These are phyloP conservation scores for Trichosporon sp. DNA, from an alignment of 1,284 basidiomycete genomes.

Conservation along the genomic window DNA sequence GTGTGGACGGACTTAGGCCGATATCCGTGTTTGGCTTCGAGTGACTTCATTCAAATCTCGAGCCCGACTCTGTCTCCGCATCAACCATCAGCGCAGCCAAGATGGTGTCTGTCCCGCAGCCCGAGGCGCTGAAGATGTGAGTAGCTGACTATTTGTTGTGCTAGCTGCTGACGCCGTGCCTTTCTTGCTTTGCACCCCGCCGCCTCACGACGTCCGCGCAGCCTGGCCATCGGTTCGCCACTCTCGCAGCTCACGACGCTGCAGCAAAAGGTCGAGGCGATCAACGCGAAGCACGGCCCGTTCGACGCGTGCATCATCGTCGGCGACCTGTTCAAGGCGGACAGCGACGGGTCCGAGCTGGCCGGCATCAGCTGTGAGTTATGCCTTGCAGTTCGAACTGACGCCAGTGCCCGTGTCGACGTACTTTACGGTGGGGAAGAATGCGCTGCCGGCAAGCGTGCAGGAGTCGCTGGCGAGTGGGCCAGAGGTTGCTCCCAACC, in stretches of 20 bases:
- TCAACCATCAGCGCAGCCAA: neutral
- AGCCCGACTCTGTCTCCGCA: neutral
- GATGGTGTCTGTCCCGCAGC: conserved; percentile 11
- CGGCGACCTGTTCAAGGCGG: conserved; percentile 83
- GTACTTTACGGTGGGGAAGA: conserved; percentile 83
- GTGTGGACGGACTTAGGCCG: neutral
- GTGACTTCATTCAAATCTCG: neutral
- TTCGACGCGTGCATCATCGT: conserved; percentile 82
- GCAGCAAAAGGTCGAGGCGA: conserved; percentile 74
- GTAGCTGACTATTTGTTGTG: neutral
- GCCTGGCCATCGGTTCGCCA: conserved; percentile 81
- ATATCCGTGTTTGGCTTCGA: conserved; percentile 3
- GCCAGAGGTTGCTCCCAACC: conserved; percentile 72
- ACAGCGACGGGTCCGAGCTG: conserved; percentile 52
- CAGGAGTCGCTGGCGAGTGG: conserved; percentile 69
- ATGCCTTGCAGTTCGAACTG: conserved; percentile 12
- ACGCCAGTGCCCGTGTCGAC: conserved; percentile 73
- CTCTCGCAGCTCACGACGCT: conserved; percentile 69
- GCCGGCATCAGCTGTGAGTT: conserved; percentile 44
- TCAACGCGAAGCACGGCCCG: conserved; percentile 89
- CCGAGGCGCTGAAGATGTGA: conserved; percentile 15
- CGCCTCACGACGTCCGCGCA: conserved; percentile 36
- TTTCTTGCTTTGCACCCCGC: conserved; percentile 1
- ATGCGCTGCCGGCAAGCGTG: conserved; percentile 65
- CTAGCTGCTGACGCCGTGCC: neutral